Evolutionary conservation across 768 basidiomycete species (phyloP).

Genomic region (Hygrophorus pudorinus): DNA sequence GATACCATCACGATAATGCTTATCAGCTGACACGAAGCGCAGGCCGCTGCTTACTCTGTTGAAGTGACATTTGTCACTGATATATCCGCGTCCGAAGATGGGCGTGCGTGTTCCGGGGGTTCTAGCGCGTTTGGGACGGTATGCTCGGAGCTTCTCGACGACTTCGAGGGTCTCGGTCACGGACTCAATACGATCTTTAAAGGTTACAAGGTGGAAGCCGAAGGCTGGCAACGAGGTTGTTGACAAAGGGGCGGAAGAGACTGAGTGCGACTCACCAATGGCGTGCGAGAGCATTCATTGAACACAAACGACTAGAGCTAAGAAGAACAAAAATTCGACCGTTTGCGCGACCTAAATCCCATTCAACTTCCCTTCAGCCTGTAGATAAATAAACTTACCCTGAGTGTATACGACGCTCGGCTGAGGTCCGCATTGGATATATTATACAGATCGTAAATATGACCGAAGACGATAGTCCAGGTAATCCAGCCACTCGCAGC

Average conservation of each 20-base stretch:
- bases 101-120: slow-evolving; percentile 38
- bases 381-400: slow-evolving; percentile 30
- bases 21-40: slow-evolving; percentile 19
- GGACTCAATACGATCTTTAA: slow-evolving; percentile 56
- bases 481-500: no score
- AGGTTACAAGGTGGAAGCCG: slow-evolving; percentile 70
- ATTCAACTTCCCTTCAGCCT: slow-evolving; percentile 62
- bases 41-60: slow-evolving; percentile 21
- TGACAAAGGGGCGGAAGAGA: no score
- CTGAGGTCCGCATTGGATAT: no score
- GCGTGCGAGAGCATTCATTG: no score
- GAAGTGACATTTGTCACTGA: slow-evolving; percentile 39
- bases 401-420: no score
- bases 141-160: slow-evolving; percentile 58
- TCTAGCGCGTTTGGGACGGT: slow-evolving; percentile 39
- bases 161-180: slow-evolving; percentile 45
- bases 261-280: no score
- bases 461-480: no score
- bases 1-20: slow-evolving; percentile 6
- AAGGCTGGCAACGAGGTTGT: no score
- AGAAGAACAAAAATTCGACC: slow-evolving; percentile 68
- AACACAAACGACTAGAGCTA: slow-evolving; percentile 49
- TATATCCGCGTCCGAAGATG: slow-evolving; percentile 25
- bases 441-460: no score
- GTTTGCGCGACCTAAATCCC: slow-evolving; percentile 40